phyloP scores from a whole-genome alignment of 805 yeast species.

The Starmerella scarabaei region DNA sequence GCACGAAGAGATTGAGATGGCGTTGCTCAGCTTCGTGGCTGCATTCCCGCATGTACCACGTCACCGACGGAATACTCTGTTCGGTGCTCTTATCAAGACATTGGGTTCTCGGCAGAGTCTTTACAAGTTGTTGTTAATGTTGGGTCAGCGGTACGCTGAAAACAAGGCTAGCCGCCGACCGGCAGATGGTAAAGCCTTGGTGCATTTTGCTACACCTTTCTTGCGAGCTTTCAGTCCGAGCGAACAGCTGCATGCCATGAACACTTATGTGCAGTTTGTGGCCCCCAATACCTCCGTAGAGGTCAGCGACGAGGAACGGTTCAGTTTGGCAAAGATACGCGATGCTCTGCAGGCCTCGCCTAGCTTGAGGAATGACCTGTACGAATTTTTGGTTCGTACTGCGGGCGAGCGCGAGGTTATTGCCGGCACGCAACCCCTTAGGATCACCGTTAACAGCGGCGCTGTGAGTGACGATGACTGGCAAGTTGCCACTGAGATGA shows the following conservation, averaged over 20 bases:
- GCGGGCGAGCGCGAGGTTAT: conserved; percentile 29
- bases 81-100: conserved; percentile 65
- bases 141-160: conserved; percentile 64
- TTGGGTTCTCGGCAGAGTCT: conserved; percentile 55
- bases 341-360: conserved; percentile 7
- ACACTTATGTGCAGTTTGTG: conserved; percentile 19
- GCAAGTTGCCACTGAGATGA: conserved; percentile 18
- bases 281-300: conserved; percentile 1
- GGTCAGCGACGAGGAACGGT: conserved; percentile 23
- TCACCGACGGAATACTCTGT: conserved; percentile 82
- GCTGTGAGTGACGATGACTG: conserved; percentile 11
- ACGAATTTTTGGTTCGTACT: conserved; percentile 45
- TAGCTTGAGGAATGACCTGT: conserved; percentile 31
- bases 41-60: conserved; percentile 94
- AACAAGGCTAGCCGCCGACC: conserved; percentile 33
- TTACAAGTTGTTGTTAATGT: conserved; percentile 58
- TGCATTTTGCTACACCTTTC: conserved; percentile 63
- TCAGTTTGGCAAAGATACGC: conserved; percentile 37
- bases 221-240: conserved; percentile 51
- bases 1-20: conserved; percentile 62
- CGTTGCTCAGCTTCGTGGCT: conserved; percentile 78
- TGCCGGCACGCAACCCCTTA: conserved; percentile 36
- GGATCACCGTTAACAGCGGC: conserved; percentile 35
- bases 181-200: conserved; percentile 51
- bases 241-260: conserved; percentile 36